Base-by-base conservation (phyloP, 2,329 filamentous ascomycete genomes). In the Sporothrix brunneoviolacea region DNA sequence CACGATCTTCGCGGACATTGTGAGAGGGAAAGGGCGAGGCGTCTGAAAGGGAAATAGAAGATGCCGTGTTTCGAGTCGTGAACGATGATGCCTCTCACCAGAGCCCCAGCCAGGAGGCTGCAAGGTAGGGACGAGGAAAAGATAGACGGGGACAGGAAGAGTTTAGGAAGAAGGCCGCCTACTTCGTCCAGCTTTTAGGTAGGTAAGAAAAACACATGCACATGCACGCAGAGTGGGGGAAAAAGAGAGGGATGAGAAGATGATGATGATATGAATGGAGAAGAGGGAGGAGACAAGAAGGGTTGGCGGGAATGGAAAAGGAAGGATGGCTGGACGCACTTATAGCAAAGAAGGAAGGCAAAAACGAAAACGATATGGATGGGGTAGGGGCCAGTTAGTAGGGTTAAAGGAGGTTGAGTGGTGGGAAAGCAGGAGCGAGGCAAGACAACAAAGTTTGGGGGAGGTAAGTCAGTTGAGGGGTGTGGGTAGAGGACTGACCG, bases 1-100 rank as follows among this genome's bases (percentile, higher is more conserved):
- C 56, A 66, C 65, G 53, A 67, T 60, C 51, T 69, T 62, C 30
- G 60, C 59, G 49, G 65, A 59, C 66, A 68, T 68, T 48, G 51
- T 57, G 59, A 55, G 7, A 36, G 35, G 46, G 27, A 9, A 7
- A 22, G 27, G 32, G 42, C 8, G 33, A 37, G 33, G 18, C 18
- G n/a, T 24, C 32, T n/a, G 45, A 38, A 46, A 22, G 15, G 5
- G 8, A 28, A 28, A 28, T 5, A 47, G 24, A 30, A 43, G 27
- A 30, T 18, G 35, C 28, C 16, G 21, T 38, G 39, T 21, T 39
- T 37, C 36, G 24, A 40, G 30, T 22, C 21, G 36, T 30, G n/a
- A 27, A 36, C 28, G 27, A 13, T 30, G 22, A 16, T n/a, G 16
- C 28, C n/a, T 44, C 21, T 33, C 42, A 41, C 48, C 48, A 40